These are phyloP conservation scores for Venturia carpophila DNA, from an alignment of 2,329 filamentous ascomycete genomes.

Conservation along the genomic window DNA sequence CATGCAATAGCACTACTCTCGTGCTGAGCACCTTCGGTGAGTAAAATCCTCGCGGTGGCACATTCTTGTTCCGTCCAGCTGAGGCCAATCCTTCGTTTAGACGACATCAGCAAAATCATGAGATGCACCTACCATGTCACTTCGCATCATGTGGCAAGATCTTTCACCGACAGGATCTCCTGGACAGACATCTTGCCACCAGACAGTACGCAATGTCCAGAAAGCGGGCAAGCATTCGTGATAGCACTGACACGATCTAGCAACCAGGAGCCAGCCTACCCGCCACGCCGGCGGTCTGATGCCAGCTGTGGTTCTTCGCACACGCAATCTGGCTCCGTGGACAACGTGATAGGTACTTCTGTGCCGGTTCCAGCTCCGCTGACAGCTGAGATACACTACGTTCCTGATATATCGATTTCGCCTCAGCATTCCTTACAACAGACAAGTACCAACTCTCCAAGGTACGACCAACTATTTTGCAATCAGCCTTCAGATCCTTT, in stretches of 20 bases:
- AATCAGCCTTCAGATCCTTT: not conserved
- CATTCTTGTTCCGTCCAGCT: slow-evolving; percentile 16
- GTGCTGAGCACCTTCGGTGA: slow-evolving; percentile 41
- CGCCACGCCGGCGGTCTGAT: not conserved
- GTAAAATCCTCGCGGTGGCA: slow-evolving; percentile 1
- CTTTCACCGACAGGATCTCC: slow-evolving; percentile 39
- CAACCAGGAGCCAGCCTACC: not conserved
- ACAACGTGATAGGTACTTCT: not conserved
- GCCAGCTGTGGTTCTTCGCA: not conserved
- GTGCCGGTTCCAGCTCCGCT: not conserved
- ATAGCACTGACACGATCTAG: not conserved
- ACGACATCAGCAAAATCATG: slow-evolving; percentile 41
- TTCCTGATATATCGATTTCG: not conserved
- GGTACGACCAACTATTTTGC: slow-evolving; percentile 14
- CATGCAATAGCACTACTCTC: slow-evolving; percentile 36
- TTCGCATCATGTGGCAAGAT: slow-evolving; percentile 35
- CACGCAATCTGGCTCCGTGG: not conserved
- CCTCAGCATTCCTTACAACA: not conserved
- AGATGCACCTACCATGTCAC: slow-evolving; percentile 35
- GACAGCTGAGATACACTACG: not conserved
- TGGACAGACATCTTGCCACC: slow-evolving; percentile 36
- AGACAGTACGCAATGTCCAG: slow-evolving; percentile 34
- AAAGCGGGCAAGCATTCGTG: not conserved
- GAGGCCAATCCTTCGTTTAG: slow-evolving; percentile 24
- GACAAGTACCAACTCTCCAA: not conserved